Conservation (phyloP, 345 rosid genomes). For the Ailanthus altissimus region DNA sequence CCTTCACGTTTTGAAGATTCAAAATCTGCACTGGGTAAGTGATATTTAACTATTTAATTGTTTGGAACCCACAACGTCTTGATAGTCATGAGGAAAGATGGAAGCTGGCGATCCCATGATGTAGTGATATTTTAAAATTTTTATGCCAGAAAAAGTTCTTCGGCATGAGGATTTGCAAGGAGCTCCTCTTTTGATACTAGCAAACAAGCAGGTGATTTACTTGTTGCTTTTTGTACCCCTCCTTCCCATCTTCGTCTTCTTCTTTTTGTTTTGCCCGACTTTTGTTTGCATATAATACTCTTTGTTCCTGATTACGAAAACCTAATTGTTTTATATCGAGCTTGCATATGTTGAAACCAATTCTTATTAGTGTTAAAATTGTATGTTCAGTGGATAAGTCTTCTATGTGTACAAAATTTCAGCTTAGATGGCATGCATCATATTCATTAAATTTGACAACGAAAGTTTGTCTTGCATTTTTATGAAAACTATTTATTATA, state of each 20-base stretch:
- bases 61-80: background rate
- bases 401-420: background rate
- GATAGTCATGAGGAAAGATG: background rate
- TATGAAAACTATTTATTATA: too few relatives aligned
- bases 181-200: constrained; percentile 88
- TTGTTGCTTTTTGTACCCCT: background rate
- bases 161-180: constrained; percentile 96
- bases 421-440: too few relatives aligned
- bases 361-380: background rate
- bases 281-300: constrained; percentile 11
- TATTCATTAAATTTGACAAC: too few relatives aligned
- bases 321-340: background rate
- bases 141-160: constrained; percentile 74
- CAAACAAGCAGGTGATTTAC: constrained; percentile 86
- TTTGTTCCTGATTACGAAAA: background rate
- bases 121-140: constrained; percentile 15
- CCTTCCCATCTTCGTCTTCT: background rate
- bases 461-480: too few relatives aligned
- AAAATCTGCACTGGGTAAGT: constrained; percentile 85
- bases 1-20: constrained; percentile 96
- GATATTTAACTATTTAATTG: background rate
- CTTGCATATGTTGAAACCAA: background rate
- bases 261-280: background rate
- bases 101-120: constrained; percentile 1
- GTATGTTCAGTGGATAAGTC: background rate